Evolutionary conservation across 352 stramenopile species (phyloP).

Genomic region (Globisporangium ultimum): DNA sequence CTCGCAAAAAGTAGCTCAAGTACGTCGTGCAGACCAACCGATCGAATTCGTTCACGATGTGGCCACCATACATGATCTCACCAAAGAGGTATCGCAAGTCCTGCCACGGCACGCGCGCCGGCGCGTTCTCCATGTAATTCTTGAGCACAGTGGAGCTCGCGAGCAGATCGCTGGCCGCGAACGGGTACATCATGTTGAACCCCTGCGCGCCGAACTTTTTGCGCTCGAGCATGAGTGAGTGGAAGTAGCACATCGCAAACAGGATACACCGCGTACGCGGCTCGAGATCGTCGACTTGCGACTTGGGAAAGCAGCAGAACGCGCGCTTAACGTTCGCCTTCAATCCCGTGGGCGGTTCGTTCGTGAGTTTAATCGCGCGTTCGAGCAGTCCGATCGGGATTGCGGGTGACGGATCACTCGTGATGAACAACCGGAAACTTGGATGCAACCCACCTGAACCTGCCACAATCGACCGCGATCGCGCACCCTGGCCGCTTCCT

Average conservation of each 20-base stretch:
- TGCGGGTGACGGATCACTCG: slow-evolving; percentile 75
- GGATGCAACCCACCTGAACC: slow-evolving; percentile 48
- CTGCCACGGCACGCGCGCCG: slow-evolving; percentile 84
- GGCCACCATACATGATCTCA: slow-evolving; percentile 88
- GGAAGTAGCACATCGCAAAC: slow-evolving; percentile 92
- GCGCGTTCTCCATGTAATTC: slow-evolving; percentile 93
- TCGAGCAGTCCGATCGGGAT: slow-evolving; percentile 90
- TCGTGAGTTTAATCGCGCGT: slow-evolving; percentile 88
- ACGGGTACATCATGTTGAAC: slow-evolving; percentile 91
- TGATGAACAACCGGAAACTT: slow-evolving; percentile 87
- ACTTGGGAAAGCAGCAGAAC: slow-evolving; percentile 72
- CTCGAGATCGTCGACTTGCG: slow-evolving; percentile 81
- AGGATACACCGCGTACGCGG: slow-evolving; percentile 83
- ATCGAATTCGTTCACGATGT: slow-evolving; percentile 85
- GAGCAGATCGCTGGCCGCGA: slow-evolving; percentile 83
- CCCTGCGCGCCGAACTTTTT: slow-evolving; percentile 90
- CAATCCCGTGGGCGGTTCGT: slow-evolving; percentile 81
- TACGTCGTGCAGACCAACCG: slow-evolving; percentile 82
- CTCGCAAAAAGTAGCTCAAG: slow-evolving; percentile 83
- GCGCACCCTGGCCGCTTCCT: slow-evolving; percentile 1
- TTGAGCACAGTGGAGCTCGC: slow-evolving; percentile 78
- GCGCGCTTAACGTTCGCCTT: slow-evolving; percentile 89
- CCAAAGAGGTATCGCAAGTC: slow-evolving; percentile 88
- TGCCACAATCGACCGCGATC: slow-evolving; percentile 21
- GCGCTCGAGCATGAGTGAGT: slow-evolving; percentile 90